A percentile compares a stretch with the other conserved stretches of the same genome.
phyloP scores from a whole-genome alignment of 306 rosid species.

The Quercus mongolica region DNA sequence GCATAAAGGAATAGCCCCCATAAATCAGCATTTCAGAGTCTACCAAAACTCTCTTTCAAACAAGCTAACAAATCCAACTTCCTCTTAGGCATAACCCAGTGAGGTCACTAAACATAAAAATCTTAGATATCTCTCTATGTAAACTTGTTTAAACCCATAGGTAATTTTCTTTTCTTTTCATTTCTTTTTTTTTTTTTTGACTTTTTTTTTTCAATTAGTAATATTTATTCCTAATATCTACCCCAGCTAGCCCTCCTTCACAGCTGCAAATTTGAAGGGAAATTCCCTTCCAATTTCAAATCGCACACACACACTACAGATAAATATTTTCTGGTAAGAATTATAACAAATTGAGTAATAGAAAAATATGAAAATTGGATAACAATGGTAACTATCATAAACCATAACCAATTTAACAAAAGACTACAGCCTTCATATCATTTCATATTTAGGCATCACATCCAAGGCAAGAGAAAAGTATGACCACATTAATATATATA shows the following conservation, averaged over 20 bases:
- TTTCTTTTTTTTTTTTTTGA: background rate
- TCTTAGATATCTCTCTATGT: background rate
- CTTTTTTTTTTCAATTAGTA: background rate
- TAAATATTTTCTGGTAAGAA: background rate
- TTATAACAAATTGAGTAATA: background rate
- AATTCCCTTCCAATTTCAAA: background rate
- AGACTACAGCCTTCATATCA: background rate
- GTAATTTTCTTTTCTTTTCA: background rate
- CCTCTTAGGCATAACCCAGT: background rate
- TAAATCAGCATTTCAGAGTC: too few species aligned
- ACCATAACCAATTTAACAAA: slow-evolving; percentile 9
- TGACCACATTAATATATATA: background rate
- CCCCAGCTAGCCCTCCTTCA: background rate
- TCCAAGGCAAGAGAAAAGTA: slow-evolving; percentile 10
- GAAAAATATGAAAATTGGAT: background rate
- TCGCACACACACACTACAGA: background rate
- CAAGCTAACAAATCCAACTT: too few species aligned
- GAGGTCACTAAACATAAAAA: background rate
- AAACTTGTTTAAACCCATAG: background rate
- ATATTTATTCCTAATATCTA: background rate
- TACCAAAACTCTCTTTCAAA: too few species aligned
- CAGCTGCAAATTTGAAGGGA: background rate
- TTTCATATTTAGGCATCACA: background rate
- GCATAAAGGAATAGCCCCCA: too few species aligned
- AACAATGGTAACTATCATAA: slow-evolving; percentile 12